Percentiles rank a stretch among this genome's conserved stretches.
These are phyloP conservation scores for Poa annua DNA, from an alignment of 176 grass and related monocot genomes.

Conservation along the genomic window DNA sequence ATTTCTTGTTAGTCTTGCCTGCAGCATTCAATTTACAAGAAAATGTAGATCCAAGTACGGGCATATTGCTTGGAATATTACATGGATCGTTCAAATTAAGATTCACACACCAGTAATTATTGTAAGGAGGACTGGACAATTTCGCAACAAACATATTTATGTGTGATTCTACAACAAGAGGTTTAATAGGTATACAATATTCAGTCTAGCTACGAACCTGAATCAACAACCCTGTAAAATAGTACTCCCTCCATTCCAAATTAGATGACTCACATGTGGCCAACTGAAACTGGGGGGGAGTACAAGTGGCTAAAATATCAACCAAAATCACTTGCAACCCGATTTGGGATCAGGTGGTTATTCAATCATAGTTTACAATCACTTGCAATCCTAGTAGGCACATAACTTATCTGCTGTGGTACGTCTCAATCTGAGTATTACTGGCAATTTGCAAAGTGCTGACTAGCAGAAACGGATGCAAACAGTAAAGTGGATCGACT, in stretches of 20 bases:
- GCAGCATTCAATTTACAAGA: conserved; percentile 24
- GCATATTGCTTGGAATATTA: conserved; percentile 12
- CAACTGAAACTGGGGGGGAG: no score
- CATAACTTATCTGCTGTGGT: not conserved
- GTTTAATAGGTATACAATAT: not conserved
- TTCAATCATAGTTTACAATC: not conserved
- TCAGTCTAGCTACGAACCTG: not conserved
- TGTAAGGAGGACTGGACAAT: not conserved
- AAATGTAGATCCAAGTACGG: not conserved
- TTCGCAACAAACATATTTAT: conserved; percentile 6
- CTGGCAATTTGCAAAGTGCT: not conserved
- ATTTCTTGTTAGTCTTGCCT: not conserved
- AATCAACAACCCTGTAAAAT: not conserved
- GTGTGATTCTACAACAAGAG: not conserved
- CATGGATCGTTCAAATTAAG: conserved; percentile 4
- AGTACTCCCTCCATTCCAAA: not conserved
- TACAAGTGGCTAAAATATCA: not conserved
- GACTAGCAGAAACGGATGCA: not conserved
- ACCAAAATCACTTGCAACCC: not conserved
- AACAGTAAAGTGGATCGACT: not conserved
- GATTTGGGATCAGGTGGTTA: not conserved
- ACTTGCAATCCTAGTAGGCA: no score
- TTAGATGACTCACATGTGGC: no score
- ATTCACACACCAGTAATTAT: not conserved
- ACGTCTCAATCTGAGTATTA: not conserved